Evolutionary conservation across 2,329 filamentous ascomycete species (phyloP), one percentile per base, ranked within the genome.

Genomic region (Pseudogymnoascus sp.): DNA sequence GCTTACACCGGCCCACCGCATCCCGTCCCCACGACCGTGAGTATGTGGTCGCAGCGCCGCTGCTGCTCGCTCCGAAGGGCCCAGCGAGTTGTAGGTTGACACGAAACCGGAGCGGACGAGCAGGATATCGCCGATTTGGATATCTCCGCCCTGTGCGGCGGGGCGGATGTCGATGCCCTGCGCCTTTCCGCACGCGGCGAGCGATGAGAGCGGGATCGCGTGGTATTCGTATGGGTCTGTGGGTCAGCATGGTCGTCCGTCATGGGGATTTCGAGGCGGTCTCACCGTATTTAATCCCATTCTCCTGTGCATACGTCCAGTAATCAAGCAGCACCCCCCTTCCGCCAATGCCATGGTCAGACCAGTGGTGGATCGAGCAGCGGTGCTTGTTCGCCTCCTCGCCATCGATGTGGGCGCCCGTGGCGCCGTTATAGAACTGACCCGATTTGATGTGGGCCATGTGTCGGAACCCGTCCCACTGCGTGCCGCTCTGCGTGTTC

Each of bases 401-500:
- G 1, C 70, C 71, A 29, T 66, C 60, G 26, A 72, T 71, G 53
- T 72, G 68, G 11, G 66, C 65, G 2, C 63, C 70, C 44, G 65
- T 72, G 9, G 67, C 69, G 9, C 68, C 67, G 38, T 72, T 73
- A 35, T 73, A 72, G 44, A 72, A 73, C 2, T 66, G 68, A 7
- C 62, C 26, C 2, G 65, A 67, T 5, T 68, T 64, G 1, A 70
- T 42, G 61, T 70, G 67, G 37, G 69, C 65, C 7, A 72, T 66
- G 50, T 83, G 81, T 62, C 82, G 75, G 26, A 83, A 72, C 0
- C 82, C 82, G 67, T 84, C 82, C 82, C 82, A 86, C 70, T 86
- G 83, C 46, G 79, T 82, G 38, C 80, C 82, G 7, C 78, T 78
- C 71, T 85, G 83, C 0, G 83, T 80, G 71, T 86, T 86, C 67